Evolutionary conservation across 768 basidiomycete genomes (phyloP), one percentile per base, ranked within the genome.

Genomic region (Amanita phalloides): DNA sequence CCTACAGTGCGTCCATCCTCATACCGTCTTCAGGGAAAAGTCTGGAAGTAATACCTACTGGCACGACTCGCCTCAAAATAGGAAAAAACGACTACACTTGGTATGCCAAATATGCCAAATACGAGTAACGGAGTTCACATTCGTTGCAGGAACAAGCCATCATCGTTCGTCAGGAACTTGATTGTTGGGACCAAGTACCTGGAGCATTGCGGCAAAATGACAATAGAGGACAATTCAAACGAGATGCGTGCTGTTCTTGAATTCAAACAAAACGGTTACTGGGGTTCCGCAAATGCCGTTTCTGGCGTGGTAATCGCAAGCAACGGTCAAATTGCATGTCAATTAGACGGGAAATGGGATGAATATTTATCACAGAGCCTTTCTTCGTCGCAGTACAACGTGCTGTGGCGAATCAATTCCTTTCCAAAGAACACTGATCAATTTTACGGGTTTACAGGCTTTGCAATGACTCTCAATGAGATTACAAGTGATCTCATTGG

Each of bases 111-210:
- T 36, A 32, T 20, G 10, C n/a, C 5, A 43, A 6, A 11, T 14
- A 10, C 49, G n/a, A 49, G 21, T 32, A 21, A 42, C 21, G 8
- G 13, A 13, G 14, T n/a, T 38, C n/a, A 45, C 38, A 11, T 33
- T 28, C 45, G 36, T 21, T 3, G 9, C 58, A 90, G 90, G 90
- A 84, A 78, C 44, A 88, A 85, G 57, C 90, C 90, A 1, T 90
- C 88, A 0, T 87, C 87, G 2, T 94, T 92, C 66, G 82, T 92
- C 72, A 72, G 90, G 54, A 92, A 92, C 66, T 69, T 94, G 53
- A 83, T 93, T 79, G 84, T 90, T 66, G 91, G 91, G 8, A 85
- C 87, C 23, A 92, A 92, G 61, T 94, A 93, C 62, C 74, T 94
- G 25, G 90, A 92, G 61, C 91, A 92, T 59, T 77, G 75, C 37